Base-by-base conservation (phyloP, 108 stramenopile species). In the Chaetoceros tenuissimus region DNA sequence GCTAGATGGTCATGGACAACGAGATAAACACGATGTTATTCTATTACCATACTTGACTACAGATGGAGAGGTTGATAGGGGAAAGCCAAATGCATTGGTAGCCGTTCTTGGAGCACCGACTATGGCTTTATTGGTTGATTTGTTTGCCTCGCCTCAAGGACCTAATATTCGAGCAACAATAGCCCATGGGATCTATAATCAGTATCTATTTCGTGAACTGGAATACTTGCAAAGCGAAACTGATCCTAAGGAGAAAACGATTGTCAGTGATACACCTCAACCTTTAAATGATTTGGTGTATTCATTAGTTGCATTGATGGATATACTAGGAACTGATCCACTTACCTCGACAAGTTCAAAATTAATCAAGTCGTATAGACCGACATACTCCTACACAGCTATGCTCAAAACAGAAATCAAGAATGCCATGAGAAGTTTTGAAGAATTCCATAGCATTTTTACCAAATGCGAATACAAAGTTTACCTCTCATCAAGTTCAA, bases 1-100 rank as follows among this genome's bases (percentile, higher is more conserved):
- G 1, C 46, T 85, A 29, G 83, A 85, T 59, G 83, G 83, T 0
- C 80, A 81, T 53, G 80, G 83, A 13, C 83, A 85, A 50, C 68
- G 72, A 40, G 59, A 80, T 34, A 67, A 75, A 54, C 83, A 85
- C 51, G 72, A 85, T 50, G 40, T 85, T 18, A 54, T 85, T 24
- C 48, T 85, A 17, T 40, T 40, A 40, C 34, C 67, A 77, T 47
- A 75, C 78, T 20, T 79, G 74, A 51, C 31, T 74, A 27, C n/a
- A 59, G 25, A 51, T 69, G 27, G 64, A 27, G 25, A 28, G 2
- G 25, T 62, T 53, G 30, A 59, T 30, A 16, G 24, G n/a, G 49
- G 30, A 21, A 31, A 53, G 3, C 50, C 3, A 22, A 82, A 82
- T 57, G 34, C 31, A 27, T 48, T 82, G 10, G 56, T 79, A 16